Evolutionary conservation across 108 stramenopile genomes (phyloP).

Genomic region (Fragilariopsis cylindrus): DNA sequence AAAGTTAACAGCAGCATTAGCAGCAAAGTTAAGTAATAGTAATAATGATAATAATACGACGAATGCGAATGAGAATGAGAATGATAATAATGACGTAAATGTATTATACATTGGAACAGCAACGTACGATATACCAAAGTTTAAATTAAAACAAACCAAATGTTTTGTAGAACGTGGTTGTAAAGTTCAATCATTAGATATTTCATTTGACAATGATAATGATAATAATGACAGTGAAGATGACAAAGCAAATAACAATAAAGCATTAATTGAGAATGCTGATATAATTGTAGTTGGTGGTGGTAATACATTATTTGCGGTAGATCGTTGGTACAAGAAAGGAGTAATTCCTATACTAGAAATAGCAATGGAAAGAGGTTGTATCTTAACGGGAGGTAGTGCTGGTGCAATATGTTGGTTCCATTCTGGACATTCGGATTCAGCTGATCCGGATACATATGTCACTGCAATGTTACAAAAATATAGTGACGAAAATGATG

Average conservation of each 20-base stretch:
- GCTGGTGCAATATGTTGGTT: constrained; percentile 92
- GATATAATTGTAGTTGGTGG: constrained; percentile 74
- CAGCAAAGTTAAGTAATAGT: too few species aligned
- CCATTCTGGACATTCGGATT: constrained; percentile 75
- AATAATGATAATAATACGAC: not conserved
- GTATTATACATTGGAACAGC: constrained; percentile 76
- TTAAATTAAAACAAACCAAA: constrained; percentile 12
- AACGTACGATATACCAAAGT: constrained; percentile 50
- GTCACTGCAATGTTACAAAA: constrained; percentile 27
- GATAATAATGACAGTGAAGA: not conserved
- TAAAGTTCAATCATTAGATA: not conserved
- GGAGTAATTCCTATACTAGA: constrained; percentile 56
- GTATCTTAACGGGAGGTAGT: constrained; percentile 55
- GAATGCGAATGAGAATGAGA: not conserved
- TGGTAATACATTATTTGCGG: constrained; percentile 85
- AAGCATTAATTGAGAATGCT: constrained; percentile 44
- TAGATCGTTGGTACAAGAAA: constrained; percentile 72
- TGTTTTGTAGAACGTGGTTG: constrained; percentile 9
- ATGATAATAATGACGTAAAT: not conserved
- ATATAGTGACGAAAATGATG: not conserved
- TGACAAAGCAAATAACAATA: constrained; percentile 24
- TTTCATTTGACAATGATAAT: not conserved
- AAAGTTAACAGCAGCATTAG: not conserved
- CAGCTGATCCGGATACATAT: constrained; percentile 47
- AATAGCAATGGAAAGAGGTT: constrained; percentile 34